These are phyloP conservation scores for Ampelocalamus luodianensis DNA, from an alignment of 176 grass and related monocot species.

Conservation along the genomic window DNA sequence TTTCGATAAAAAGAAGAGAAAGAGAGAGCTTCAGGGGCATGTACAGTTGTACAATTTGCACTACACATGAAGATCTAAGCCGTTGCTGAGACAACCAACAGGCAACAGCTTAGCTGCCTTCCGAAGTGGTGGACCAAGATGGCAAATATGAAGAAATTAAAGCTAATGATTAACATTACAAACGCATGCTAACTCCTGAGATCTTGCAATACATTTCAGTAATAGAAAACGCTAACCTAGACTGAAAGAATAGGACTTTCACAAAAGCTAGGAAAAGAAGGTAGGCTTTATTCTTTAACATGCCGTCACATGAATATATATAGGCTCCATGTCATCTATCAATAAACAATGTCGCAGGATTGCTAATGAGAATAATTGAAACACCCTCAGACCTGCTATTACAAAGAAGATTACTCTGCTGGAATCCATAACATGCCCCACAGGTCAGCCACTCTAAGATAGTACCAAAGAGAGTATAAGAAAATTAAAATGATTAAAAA, in stretches of 20 bases:
- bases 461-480: background rate
- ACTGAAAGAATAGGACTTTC: background rate
- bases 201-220: background rate
- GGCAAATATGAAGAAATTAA: background rate
- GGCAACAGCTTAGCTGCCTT: background rate
- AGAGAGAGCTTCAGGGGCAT: background rate
- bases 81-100: background rate
- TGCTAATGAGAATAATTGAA: background rate
- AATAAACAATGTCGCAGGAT: background rate
- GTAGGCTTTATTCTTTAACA: conserved; percentile 28
- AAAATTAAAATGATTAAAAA: background rate
- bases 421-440: background rate
- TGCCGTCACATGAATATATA: conserved; percentile 21
- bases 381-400: background rate
- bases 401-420: background rate
- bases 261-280: conserved; percentile 31
- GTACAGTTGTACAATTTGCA: background rate
- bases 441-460: background rate
- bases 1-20: conserved; percentile 28
- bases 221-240: background rate
- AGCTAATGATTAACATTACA: background rate
- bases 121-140: no score
- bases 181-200: background rate
- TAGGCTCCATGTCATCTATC: background rate
- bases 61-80: background rate